These are phyloP conservation scores for Talaromyces atroroseus DNA, from an alignment of 2,329 filamentous ascomycete genomes.

Conservation along the genomic window DNA sequence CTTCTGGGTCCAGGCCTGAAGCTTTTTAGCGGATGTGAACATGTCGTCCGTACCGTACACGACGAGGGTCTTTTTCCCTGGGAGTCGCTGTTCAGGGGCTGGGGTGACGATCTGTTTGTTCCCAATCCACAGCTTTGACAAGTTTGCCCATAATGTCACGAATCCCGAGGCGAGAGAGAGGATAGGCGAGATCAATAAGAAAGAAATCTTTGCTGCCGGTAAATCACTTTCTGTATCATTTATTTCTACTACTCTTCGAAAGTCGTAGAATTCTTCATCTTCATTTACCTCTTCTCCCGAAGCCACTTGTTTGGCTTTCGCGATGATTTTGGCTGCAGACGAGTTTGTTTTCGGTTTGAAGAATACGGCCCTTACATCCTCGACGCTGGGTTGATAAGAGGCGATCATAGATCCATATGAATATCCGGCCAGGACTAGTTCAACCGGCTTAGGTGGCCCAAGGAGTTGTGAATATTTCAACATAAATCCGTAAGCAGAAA, in stretches of 20 bases:
- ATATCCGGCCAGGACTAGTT: conserved; percentile 67
- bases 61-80: conserved; percentile 56
- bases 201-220: conserved; percentile 29
- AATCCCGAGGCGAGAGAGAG: conserved; percentile 52
- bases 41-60: conserved; percentile 70
- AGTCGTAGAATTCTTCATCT: conserved; percentile 5
- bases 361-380: conserved; percentile 58
- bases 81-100: conserved; percentile 53
- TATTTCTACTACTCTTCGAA: conserved; percentile 6
- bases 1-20: conserved; percentile 60
- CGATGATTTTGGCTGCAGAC: conserved; percentile 61
- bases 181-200: conserved; percentile 63
- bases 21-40: conserved; percentile 62
- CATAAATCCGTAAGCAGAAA: conserved; percentile 74
- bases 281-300: conserved; percentile 37
- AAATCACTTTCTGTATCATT: conserved; percentile 5
- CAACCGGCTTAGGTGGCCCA: conserved; percentile 6
- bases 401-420: conserved; percentile 87
- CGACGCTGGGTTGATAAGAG: conserved; percentile 59
- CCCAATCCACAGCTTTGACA: conserved; percentile 29
- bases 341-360: conserved; percentile 48
- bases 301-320: conserved; percentile 64
- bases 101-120: conserved; percentile 25
- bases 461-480: conserved; percentile 56
- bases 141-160: conserved; percentile 55